Conservation (phyloP, 345 rosid species). For the Citropsis articulata region DNA sequence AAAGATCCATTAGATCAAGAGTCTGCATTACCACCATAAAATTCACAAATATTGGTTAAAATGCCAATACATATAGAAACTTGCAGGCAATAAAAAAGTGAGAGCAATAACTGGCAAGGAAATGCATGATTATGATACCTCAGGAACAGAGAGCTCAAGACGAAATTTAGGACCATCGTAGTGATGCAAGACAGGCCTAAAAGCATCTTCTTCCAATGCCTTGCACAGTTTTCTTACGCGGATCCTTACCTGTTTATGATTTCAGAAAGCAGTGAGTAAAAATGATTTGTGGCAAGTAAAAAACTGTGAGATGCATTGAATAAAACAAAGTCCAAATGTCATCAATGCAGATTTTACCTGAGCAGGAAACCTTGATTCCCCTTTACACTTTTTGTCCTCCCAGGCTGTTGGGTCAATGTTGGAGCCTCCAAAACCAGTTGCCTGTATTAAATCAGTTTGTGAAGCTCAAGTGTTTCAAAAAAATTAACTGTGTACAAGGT, state of each 20-base stretch:
- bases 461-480: neutral
- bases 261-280: neutral
- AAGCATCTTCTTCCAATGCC: conserved; percentile 95
- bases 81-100: neutral
- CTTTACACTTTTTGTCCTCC: conserved; percentile 99
- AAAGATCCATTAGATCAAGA: conserved; percentile 78
- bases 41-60: neutral
- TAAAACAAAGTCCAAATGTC: neutral
- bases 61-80: neutral
- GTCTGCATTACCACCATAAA: conserved; percentile 54
- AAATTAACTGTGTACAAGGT: neutral
- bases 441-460: conserved; percentile 41
- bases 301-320: too few relatives aligned
- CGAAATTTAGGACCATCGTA: conserved; percentile 98
- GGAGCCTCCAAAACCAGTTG: conserved; percentile 92
- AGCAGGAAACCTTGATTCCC: conserved; percentile 98
- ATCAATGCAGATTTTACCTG: conserved; percentile 49
- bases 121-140: conserved; percentile 43
- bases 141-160: conserved; percentile 97
- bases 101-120: neutral
- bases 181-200: conserved; percentile 95
- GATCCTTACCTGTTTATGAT: conserved; percentile 64
- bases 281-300: neutral
- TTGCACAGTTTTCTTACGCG: conserved; percentile 82
- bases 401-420: conserved; percentile 99